Conservation (phyloP, 1,139 yeast species). For the Protomyces lactucae-debilis region DNA sequence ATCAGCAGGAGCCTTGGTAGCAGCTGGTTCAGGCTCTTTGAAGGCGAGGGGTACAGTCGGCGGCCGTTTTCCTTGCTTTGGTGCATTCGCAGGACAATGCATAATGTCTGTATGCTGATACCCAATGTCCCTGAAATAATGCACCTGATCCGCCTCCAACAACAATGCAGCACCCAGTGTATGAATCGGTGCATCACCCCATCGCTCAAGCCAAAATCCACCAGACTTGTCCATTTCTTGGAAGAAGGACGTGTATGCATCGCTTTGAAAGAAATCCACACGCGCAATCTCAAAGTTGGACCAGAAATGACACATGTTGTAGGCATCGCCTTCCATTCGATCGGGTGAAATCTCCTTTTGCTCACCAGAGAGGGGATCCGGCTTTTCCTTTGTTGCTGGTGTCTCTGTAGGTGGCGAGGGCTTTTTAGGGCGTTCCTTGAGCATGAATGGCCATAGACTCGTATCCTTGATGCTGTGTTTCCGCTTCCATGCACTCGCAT, state of each 20-base stretch:
- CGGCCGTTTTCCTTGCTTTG: conserved; percentile 37
- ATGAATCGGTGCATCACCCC: conserved; percentile 97
- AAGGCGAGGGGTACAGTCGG: conserved; percentile 31
- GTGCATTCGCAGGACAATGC: conserved; percentile 78
- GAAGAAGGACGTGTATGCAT: conserved; percentile 60
- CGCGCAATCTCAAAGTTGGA: conserved; percentile 87
- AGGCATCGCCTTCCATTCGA: conserved; percentile 50
- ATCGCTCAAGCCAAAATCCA: conserved; percentile 80
- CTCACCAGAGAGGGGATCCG: conserved; percentile 29
- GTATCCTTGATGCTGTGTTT: conserved; percentile 48
- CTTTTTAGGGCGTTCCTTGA: conserved; percentile 37
- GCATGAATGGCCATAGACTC: conserved; percentile 43
- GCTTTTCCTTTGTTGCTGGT: conserved; percentile 7
- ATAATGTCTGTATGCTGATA: conserved; percentile 70
- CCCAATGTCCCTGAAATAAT: conserved; percentile 87
- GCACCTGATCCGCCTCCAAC: conserved; percentile 61
- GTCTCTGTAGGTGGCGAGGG: conserved; percentile 29
- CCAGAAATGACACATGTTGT: conserved; percentile 87
- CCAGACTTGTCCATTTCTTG: conserved; percentile 61
- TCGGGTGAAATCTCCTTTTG: conserved; percentile 33
- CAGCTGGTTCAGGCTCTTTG: too few species aligned
- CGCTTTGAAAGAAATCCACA: conserved; percentile 63
- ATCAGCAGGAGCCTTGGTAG: conserved; percentile 33
- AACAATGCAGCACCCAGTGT: conserved; percentile 75
- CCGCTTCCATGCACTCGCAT: conserved; percentile 59